A percentile compares a stretch with the other conserved stretches of the same genome.
Conservation (phyloP, 2,329 filamentous ascomycete species). For the Diplodia mutila region DNA sequence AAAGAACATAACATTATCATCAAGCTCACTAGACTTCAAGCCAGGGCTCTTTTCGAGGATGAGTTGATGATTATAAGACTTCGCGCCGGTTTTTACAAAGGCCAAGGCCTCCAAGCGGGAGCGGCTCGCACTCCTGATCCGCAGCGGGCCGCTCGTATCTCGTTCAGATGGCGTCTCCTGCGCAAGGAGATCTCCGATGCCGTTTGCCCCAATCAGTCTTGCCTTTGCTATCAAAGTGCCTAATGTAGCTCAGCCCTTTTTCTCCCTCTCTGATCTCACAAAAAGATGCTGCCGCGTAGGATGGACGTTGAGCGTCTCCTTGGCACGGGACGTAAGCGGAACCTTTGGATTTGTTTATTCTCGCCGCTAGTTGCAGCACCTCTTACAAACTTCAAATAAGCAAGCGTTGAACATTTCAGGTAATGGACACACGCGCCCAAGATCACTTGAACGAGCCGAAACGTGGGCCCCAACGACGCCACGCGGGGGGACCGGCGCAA, state of each 20-base stretch:
- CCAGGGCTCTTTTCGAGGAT: too few species aligned
- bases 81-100: not conserved
- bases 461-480: not conserved
- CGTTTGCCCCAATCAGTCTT: not conserved
- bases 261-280: not conserved
- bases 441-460: not conserved
- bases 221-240: not conserved
- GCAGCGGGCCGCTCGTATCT: constrained; percentile 2
- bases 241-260: not conserved
- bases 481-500: not conserved
- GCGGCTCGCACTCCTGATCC: not conserved
- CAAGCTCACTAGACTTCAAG: not conserved
- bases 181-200: not conserved
- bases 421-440: too few species aligned
- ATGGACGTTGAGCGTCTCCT: not conserved
- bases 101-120: not conserved
- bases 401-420: not conserved
- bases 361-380: not conserved
- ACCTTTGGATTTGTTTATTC: not conserved
- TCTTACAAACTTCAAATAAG: not conserved
- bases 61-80: too few species aligned
- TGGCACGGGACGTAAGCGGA: not conserved
- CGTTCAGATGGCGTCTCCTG: not conserved
- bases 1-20: not conserved
- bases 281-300: not conserved